Conservation (phyloP, 75 land plant species). For the Cunninghamia lanceolata region DNA sequence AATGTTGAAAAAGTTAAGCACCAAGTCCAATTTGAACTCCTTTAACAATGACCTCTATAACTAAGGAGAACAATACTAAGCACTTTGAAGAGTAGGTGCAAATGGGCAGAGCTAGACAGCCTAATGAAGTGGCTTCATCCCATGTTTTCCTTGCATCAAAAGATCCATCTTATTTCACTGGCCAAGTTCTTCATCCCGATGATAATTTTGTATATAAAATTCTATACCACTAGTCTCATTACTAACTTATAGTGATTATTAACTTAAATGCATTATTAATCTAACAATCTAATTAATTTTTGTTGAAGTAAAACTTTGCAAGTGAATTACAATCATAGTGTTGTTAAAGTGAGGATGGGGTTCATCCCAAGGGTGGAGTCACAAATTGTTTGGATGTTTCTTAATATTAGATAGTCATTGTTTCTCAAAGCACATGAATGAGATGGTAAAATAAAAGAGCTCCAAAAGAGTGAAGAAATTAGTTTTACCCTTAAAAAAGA, state of each 20-base stretch:
- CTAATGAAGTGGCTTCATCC: constrained; percentile 64
- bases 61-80: constrained; percentile 26
- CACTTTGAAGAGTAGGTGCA: constrained; percentile 61
- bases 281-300: too few species aligned
- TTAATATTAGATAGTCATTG: too few species aligned
- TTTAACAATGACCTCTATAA: constrained; percentile 51
- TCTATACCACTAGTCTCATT: background rate
- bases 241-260: too few species aligned
- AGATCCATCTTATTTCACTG: constrained; percentile 60
- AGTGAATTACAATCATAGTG: too few species aligned
- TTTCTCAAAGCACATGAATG: too few species aligned
- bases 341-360: too few species aligned
- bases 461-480: too few species aligned
- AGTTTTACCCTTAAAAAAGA: too few species aligned
- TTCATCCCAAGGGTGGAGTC: background rate
- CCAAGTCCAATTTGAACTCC: constrained; percentile 86
- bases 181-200: constrained; percentile 86
- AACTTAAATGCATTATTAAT: too few species aligned
- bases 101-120: constrained; percentile 70
- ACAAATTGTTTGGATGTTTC: too few species aligned
- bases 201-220: constrained; percentile 24
- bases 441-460: too few species aligned
- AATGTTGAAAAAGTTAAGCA: constrained; percentile 43
- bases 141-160: constrained; percentile 79
- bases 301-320: too few species aligned